Evolutionary conservation across 345 rosid species (phyloP), one percentile per base, ranked within the genome.

Genomic region (Streptanthus diversifolius): DNA sequence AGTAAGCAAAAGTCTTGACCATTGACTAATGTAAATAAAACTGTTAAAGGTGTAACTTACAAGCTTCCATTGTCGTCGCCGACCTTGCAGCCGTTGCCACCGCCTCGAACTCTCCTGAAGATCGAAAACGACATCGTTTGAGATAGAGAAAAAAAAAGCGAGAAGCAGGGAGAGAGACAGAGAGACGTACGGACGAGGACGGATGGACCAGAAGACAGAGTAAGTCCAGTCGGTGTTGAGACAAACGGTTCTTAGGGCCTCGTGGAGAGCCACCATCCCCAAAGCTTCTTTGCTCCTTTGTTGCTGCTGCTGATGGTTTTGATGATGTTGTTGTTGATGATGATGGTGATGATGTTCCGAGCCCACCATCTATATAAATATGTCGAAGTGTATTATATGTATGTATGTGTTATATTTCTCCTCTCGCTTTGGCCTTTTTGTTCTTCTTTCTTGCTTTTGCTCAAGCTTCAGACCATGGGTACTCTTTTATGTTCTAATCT

Each of bases 211-310:
- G 88, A 95, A 95, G 82, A 95, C 99, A 86, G 99, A 91, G 87
- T 95, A 95, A 88, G 93, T 91, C 97, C 99, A 95, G 80, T 90
- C 99, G 72, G 99, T 53, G 88, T 88, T 89, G 80, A 91, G 90
- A 83, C 99, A 95, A 84, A 91, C 97, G 79, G 83, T 88, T 86
- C 97, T 88, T 56, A 95, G 92, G 83, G 99, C 96, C 71, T 95
- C 97, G 76, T 95, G 99, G 79, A 95, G 99, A 83, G 99, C 99
- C 90, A 95, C 90, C 99, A 95, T 91, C 90, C 95, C 99, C 52
- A 91, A 93, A 44, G 99, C 99, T 85, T 95, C 97, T 86, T 91
- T 95, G 91, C 97, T 90, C 77, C 96, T 88, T 39, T 70, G 80
- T 54, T 76, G 75, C n/a, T 76, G 75, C 29, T 77, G 71, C 22